A percentile compares a stretch with the other conserved stretches of the same genome.
These are phyloP conservation scores for Candida nanaspora DNA, from an alignment of 805 yeast genomes.

Conservation along the genomic window DNA sequence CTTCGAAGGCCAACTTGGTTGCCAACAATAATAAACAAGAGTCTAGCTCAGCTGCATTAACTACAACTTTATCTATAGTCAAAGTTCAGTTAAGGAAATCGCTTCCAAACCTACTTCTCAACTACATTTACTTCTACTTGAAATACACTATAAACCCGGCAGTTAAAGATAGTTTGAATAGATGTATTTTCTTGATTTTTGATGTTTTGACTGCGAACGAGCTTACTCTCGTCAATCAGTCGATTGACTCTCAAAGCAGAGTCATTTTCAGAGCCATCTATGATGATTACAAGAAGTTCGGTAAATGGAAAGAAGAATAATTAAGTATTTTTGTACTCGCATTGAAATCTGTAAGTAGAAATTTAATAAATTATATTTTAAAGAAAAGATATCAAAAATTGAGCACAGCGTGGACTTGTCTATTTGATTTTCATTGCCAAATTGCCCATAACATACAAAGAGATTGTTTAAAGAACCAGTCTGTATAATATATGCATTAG, in stretches of 20 bases:
- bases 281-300: constrained; percentile 65
- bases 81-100: constrained; percentile 59
- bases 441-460: too few species aligned
- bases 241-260: constrained; percentile 65
- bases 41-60: constrained; percentile 28
- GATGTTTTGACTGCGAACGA: constrained; percentile 67
- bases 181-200: constrained; percentile 56
- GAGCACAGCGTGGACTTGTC: too few species aligned
- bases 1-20: constrained; percentile 20
- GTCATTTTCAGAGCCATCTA: constrained; percentile 60
- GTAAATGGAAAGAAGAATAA: constrained; percentile 71
- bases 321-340: neutral
- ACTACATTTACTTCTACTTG: constrained; percentile 51
- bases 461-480: too few species aligned
- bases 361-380: too few species aligned
- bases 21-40: constrained; percentile 16
- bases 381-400: too few species aligned
- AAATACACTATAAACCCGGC: constrained; percentile 37
- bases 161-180: constrained; percentile 41
- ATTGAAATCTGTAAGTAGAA: neutral
- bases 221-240: constrained; percentile 50
- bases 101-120: constrained; percentile 49
- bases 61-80: constrained; percentile 46
- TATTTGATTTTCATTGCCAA: too few species aligned
- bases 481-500: too few species aligned